Evolutionary conservation across 2,329 filamentous ascomycete genomes (phyloP), one percentile per base, ranked within the genome.

Genomic region (Epichloe elymi): DNA sequence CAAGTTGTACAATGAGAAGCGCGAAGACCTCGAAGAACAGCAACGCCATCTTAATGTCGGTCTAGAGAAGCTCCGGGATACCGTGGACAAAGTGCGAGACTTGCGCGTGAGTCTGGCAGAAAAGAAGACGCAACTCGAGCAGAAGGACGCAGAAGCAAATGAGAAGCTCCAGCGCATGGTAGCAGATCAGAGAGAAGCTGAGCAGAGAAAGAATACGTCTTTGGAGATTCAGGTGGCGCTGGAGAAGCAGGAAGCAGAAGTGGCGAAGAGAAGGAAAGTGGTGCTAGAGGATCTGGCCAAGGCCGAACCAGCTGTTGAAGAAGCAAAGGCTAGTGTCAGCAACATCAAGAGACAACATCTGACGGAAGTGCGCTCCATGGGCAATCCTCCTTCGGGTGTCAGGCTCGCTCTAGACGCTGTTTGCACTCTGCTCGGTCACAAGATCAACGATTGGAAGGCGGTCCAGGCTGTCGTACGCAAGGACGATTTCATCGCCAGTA

Each of bases 311-410:
- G 93, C 93, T 46, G 93, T 98, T 50, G 72, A 86, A 55, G 89
- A 95, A 67, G 93, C 93, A 46, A 88, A 93, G 72, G 88, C 89
- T 66, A 96, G 90, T 70, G 94, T 98, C 67, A 93, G 87, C 73
- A 96, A 94, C 74, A 98, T 98, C 74, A 98, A 97, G 74, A 83
- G 86, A 64, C 89, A 95, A 65, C 93, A 98, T 67, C 76, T 98
- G 57, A 96, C 90, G 12, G 93, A 98, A 81, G 91, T 98, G 48
- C 83, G 93, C 64, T 95, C 91, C 57, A 97, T 98, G 93, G 82
- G 83, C 58, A 94, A 88, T 61, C 93, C 93, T 6, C 93, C 93
- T 8, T 76, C 82, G 58, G 88, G 89, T 74, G 94, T 98, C 59
- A 85, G 88, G 63, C 80, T 97, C 59, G 88, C 93, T 2, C 76